phyloP scores from a whole-genome alignment of 352 stramenopile species.

The Phytophthora capsici region DNA sequence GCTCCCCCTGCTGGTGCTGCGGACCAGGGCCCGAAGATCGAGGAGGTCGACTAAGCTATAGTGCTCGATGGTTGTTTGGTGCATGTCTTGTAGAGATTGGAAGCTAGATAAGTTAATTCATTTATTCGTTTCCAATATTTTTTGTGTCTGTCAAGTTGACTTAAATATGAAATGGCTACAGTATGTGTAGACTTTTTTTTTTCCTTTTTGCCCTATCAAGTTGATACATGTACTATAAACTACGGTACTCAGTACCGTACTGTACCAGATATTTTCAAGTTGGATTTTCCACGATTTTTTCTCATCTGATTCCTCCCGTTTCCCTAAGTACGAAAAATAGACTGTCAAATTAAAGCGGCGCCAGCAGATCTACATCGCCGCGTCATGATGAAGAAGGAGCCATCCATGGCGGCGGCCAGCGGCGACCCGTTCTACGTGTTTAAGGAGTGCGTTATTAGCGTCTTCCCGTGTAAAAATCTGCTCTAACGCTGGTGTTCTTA shows the following conservation, averaged over 20 bases:
- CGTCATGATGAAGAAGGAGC: slow-evolving; percentile 35
- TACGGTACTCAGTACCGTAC: too few species aligned
- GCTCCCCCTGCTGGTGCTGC: too few species aligned
- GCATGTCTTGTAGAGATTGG: background rate
- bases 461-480: background rate
- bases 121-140: background rate
- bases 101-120: background rate
- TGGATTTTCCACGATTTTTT: slow-evolving; percentile 48
- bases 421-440: slow-evolving; percentile 87
- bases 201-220: background rate
- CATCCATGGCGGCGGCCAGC: slow-evolving; percentile 46
- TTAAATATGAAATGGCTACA: too few species aligned
- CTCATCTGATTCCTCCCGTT: slow-evolving; percentile 16
- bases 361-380: slow-evolving; percentile 17
- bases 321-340: slow-evolving; percentile 16
- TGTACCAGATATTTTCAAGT: too few species aligned
- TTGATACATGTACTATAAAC: too few species aligned
- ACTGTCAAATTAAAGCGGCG: slow-evolving; percentile 7
- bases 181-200: too few species aligned
- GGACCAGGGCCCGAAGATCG: slow-evolving; percentile 83
- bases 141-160: too few species aligned
- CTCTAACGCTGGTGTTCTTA: background rate
- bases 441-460: slow-evolving; percentile 63
- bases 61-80: background rate
- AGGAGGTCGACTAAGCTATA: slow-evolving; percentile 75